Percentiles rank a stretch among this genome's conserved stretches.
Conservation (phyloP, 176 grass and related monocot species). For the Puccinellia tenuiflora region DNA sequence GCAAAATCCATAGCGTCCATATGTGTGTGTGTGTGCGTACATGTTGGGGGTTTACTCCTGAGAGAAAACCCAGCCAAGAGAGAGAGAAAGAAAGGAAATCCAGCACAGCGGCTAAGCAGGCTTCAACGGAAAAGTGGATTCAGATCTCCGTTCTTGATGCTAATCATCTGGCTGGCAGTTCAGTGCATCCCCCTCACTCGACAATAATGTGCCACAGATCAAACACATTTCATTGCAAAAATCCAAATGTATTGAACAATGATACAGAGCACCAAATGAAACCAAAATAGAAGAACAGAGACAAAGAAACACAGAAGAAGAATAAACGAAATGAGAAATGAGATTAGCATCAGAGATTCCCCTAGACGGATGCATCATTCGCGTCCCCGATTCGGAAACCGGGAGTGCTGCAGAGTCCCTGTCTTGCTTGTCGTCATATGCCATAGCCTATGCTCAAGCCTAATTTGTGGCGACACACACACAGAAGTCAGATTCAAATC, state of each 20-base stretch:
- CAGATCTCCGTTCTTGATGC: slow-evolving; percentile 32
- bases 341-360: slow-evolving; percentile 43
- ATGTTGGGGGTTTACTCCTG: not conserved
- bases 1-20: not conserved
- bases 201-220: not conserved
- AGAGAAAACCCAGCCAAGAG: not conserved
- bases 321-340: not conserved
- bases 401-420: slow-evolving; percentile 9
- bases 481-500: not conserved
- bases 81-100: not conserved
- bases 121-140: slow-evolving; percentile 23
- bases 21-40: not conserved
- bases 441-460: not conserved
- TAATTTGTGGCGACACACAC: not conserved
- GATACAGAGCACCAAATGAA: not conserved
- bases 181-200: not conserved
- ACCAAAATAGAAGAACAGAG: not conserved
- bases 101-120: slow-evolving; percentile 8
- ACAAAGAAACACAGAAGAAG: not conserved
- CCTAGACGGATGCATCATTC: slow-evolving; percentile 49
- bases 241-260: not conserved
- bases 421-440: slow-evolving; percentile 22
- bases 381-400: not conserved
- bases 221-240: not conserved
- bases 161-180: slow-evolving; percentile 39